Evolutionary conservation across 2,329 filamentous ascomycete species (phyloP).

Genomic region (Arthrinium puccinioides): DNA sequence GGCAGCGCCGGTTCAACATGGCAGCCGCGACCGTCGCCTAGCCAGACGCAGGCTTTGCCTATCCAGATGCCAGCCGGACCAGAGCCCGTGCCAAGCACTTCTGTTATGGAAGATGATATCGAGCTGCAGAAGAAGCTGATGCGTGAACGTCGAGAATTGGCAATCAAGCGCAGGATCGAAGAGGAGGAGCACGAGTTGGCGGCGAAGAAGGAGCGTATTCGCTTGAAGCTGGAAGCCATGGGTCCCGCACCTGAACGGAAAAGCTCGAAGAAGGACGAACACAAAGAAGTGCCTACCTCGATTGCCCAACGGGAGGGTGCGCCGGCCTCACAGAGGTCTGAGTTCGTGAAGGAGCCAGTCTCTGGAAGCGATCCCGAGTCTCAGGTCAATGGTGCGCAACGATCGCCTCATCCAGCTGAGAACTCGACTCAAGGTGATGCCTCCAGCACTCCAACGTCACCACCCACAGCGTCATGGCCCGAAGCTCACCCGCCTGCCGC

Average conservation of each 20-base stretch:
- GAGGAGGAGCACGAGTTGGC: slow-evolving; percentile 67
- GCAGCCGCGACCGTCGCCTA: slow-evolving; percentile 38
- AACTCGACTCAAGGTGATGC: no score
- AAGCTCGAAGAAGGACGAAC: slow-evolving; percentile 47
- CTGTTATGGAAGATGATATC: slow-evolving; percentile 45
- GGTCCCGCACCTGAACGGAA: slow-evolving; percentile 57
- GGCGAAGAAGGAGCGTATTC: slow-evolving; percentile 63
- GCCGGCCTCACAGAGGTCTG: neutral
- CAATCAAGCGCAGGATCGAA: slow-evolving; percentile 59
- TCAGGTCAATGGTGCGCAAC: neutral
- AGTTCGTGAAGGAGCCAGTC: no score
- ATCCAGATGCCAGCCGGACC: slow-evolving; percentile 26
- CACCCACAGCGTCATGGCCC: neutral
- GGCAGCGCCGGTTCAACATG: slow-evolving; percentile 19
- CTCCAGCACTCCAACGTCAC: neutral
- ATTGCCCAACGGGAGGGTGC: slow-evolving; percentile 8
- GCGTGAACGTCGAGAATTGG: slow-evolving; percentile 62
- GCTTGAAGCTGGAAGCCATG: slow-evolving; percentile 64
- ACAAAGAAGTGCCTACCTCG: slow-evolving; percentile 21
- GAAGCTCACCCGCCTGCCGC: slow-evolving; percentile 8
- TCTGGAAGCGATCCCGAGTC: neutral
- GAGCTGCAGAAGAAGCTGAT: slow-evolving; percentile 65
- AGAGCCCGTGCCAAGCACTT: slow-evolving; percentile 22
- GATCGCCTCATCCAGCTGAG: neutral
- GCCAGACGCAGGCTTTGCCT: slow-evolving; percentile 30